Percentiles rank a stretch among this genome's conserved stretches.
These are phyloP conservation scores for Talaromyces ruber DNA, from an alignment of 495 filamentous ascomycete genomes.

Conservation along the genomic window DNA sequence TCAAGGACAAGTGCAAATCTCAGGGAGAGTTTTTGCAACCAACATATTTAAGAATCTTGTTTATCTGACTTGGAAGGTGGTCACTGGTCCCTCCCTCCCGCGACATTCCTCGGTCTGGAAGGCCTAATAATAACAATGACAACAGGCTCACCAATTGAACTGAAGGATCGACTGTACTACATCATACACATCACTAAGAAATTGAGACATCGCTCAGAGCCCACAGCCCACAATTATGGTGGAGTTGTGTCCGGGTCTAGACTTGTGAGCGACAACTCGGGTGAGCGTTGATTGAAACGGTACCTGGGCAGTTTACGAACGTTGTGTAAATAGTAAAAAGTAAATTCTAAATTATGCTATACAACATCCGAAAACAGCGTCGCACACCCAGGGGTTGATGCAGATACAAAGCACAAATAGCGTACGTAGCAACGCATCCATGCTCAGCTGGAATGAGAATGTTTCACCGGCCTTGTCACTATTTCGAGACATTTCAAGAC, in stretches of 20 bases:
- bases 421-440: background rate
- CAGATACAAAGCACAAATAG: background rate
- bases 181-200: background rate
- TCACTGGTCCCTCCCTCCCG: background rate
- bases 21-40: background rate
- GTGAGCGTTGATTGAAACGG: background rate
- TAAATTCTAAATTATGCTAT: background rate
- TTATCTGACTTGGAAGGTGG: background rate
- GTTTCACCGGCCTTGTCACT: background rate
- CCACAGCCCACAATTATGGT: background rate
- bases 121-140: background rate
- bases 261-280: background rate
- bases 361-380: background rate
- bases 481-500: background rate
- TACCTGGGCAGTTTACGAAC: background rate
- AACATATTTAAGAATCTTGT: background rate
- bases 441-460: background rate
- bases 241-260: background rate
- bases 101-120: slow-evolving; percentile 1
- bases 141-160: background rate
- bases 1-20: background rate
- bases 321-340: background rate
- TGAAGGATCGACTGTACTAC: background rate
- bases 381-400: background rate
- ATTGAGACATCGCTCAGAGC: background rate